These are phyloP conservation scores for Spathaspora arborariae DNA, from an alignment of 805 yeast species.

Conservation along the genomic window DNA sequence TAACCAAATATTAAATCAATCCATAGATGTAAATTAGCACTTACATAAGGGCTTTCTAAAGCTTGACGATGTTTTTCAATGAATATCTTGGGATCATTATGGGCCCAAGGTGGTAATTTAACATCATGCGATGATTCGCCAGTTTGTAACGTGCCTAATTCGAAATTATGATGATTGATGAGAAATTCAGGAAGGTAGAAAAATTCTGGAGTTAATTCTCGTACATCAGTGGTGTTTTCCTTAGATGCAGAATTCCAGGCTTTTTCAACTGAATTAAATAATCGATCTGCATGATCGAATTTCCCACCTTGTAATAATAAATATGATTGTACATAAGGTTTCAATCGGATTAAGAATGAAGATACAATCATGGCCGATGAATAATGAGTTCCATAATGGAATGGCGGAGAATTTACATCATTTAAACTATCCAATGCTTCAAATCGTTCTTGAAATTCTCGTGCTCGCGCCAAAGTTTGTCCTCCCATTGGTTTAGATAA, in stretches of 20 bases:
- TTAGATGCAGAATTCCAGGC: conserved; percentile 79
- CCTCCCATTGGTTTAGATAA: conserved; percentile 91
- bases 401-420: conserved; percentile 63
- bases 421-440: conserved; percentile 63
- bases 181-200: conserved; percentile 79
- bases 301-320: conserved; percentile 79
- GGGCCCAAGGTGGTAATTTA: conserved; percentile 78
- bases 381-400: conserved; percentile 91
- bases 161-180: conserved; percentile 57
- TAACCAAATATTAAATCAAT: conserved; percentile 80
- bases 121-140: conserved; percentile 62
- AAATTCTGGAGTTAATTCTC: conserved; percentile 86
- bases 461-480: conserved; percentile 57
- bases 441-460: conserved; percentile 65
- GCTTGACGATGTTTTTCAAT: conserved; percentile 78
- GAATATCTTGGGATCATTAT: conserved; percentile 69
- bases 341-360: conserved; percentile 68
- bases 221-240: conserved; percentile 82
- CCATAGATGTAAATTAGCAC: conserved; percentile 75
- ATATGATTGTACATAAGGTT: conserved; percentile 80
- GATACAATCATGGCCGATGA: conserved; percentile 93
- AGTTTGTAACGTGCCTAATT: conserved; percentile 68
- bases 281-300: conserved; percentile 83
- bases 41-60: conserved; percentile 76
- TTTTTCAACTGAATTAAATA: conserved; percentile 69